Conservation (phyloP, 1,284 basidiomycete species). For the Cronartium ribicola region DNA sequence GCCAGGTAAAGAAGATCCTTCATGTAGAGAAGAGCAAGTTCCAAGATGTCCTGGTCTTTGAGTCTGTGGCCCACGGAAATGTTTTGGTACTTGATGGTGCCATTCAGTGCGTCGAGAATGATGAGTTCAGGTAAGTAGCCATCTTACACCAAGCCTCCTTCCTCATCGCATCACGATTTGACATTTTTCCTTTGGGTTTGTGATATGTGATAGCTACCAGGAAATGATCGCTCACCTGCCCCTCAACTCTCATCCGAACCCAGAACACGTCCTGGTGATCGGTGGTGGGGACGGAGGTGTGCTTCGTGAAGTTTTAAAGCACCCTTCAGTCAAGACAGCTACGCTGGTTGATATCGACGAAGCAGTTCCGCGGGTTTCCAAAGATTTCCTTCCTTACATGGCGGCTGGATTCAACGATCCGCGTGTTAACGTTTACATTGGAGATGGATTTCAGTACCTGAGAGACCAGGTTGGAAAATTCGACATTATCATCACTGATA, state of each 20-base stretch:
- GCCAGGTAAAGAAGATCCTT: conserved; percentile 79
- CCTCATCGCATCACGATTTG: not conserved
- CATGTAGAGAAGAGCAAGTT: conserved; percentile 86
- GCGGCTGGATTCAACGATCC: conserved; percentile 75
- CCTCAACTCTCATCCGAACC: conserved; percentile 90
- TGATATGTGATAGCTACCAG: conserved; percentile 70
- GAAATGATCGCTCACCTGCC: conserved; percentile 99
- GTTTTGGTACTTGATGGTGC: conserved; percentile 93
- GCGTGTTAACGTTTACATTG: conserved; percentile 81
- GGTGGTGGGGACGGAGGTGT: conserved; percentile 89
- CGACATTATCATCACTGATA: conserved; percentile 83
- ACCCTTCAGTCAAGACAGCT: conserved; percentile 82
- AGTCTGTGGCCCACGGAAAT: conserved; percentile 90
- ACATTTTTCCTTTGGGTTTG: not conserved
- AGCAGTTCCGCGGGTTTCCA: conserved; percentile 94
- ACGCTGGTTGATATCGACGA: conserved; percentile 98
- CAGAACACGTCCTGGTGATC: conserved; percentile 90
- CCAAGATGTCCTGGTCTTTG: conserved; percentile 93
- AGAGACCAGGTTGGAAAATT: conserved; percentile 81
- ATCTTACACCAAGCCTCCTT: not conserved
- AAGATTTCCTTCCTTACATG: conserved; percentile 91
- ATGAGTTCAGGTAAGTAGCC: conserved; percentile 87
- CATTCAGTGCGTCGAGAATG: conserved; percentile 94
- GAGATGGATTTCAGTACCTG: conserved; percentile 97
- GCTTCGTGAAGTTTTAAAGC: conserved; percentile 94